Evolutionary conservation across 2,329 filamentous ascomycete genomes (phyloP).

Genomic region (Apiospora rasikravindrae): DNA sequence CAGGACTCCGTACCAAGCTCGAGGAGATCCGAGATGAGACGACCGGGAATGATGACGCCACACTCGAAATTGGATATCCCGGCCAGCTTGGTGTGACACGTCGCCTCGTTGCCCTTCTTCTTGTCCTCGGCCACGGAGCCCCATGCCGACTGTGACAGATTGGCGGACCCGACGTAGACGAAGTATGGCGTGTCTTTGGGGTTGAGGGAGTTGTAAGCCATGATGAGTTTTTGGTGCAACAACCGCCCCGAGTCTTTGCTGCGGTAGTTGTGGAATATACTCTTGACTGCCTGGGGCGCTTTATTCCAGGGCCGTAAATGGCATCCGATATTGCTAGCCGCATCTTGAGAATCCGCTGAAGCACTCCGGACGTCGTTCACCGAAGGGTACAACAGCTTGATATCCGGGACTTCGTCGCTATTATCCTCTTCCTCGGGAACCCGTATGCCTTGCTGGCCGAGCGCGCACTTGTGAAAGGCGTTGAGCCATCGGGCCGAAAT

Average conservation of each 20-base stretch:
- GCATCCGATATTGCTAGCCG: constrained; percentile 32
- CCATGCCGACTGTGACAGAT: constrained; percentile 33
- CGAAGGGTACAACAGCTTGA: constrained; percentile 34
- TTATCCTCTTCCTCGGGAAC: constrained; percentile 14
- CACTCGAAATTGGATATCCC: constrained; percentile 34
- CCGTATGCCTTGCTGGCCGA: constrained; percentile 25
- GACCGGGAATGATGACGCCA: constrained; percentile 32
- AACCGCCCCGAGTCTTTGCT: constrained; percentile 33
- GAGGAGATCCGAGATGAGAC: constrained; percentile 27
- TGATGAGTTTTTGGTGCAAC: constrained; percentile 34
- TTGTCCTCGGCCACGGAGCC: constrained; percentile 31
- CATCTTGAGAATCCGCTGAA: constrained; percentile 25
- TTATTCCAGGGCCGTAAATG: constrained; percentile 30
- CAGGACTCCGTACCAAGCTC: constrained; percentile 30
- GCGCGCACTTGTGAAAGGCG: constrained; percentile 30
- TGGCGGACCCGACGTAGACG: constrained; percentile 35
- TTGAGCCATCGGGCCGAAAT: constrained; percentile 31
- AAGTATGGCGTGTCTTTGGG: constrained; percentile 26
- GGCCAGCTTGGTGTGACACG: constrained; percentile 30
- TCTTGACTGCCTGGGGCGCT: constrained; percentile 28
- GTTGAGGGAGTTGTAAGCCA: constrained; percentile 29
- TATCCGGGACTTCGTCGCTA: constrained; percentile 17
- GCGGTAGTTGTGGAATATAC: constrained; percentile 32
- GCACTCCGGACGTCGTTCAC: constrained; percentile 28
- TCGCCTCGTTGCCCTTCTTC: constrained; percentile 27